These are phyloP conservation scores for Nepenthes alata DNA, from an alignment of 179 eudicot genomes.

Conservation along the genomic window DNA sequence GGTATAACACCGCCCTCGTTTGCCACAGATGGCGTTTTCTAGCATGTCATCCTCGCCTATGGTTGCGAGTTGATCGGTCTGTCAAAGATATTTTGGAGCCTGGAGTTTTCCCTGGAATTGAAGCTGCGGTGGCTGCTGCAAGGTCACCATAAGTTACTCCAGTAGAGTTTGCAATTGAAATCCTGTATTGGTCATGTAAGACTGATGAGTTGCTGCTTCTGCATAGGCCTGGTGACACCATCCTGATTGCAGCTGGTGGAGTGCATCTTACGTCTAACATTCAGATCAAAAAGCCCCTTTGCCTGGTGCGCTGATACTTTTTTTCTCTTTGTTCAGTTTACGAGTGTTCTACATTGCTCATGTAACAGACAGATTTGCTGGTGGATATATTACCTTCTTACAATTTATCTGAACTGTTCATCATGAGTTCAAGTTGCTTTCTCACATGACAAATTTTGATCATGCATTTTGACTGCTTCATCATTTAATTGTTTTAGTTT, in stretches of 20 bases:
- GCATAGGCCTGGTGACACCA: constrained; percentile 94
- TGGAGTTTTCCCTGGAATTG: constrained; percentile 63
- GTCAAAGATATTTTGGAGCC: constrained; percentile 47
- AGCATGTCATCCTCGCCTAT: constrained; percentile 93
- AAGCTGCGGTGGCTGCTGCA: constrained; percentile 82
- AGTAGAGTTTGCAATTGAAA: constrained; percentile 4
- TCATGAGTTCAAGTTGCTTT: too few relatives aligned
- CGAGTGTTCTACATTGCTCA: too few relatives aligned
- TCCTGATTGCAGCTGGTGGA: constrained; percentile 84
- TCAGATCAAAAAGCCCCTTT: constrained; percentile 77
- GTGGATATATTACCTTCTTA: too few relatives aligned
- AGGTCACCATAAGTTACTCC: constrained; percentile 29
- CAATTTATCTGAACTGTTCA: too few relatives aligned
- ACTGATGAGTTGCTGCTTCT: constrained; percentile 9
- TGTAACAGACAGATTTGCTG: too few relatives aligned
- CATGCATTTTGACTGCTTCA: too few relatives aligned
- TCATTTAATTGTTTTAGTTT: too few relatives aligned
- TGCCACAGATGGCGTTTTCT: constrained; percentile 99
- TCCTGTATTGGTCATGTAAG: background rate
- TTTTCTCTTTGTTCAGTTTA: background rate
- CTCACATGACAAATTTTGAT: too few relatives aligned
- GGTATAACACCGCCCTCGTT: constrained; percentile 99
- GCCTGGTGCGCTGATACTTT: constrained; percentile 47
- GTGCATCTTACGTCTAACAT: constrained; percentile 67
- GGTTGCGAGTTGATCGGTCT: constrained; percentile 85